Evolutionary conservation across 2,329 filamentous ascomycete genomes (phyloP), one percentile per base, ranked within the genome.

Genomic region (Pseudophaeomoniella oleicola): DNA sequence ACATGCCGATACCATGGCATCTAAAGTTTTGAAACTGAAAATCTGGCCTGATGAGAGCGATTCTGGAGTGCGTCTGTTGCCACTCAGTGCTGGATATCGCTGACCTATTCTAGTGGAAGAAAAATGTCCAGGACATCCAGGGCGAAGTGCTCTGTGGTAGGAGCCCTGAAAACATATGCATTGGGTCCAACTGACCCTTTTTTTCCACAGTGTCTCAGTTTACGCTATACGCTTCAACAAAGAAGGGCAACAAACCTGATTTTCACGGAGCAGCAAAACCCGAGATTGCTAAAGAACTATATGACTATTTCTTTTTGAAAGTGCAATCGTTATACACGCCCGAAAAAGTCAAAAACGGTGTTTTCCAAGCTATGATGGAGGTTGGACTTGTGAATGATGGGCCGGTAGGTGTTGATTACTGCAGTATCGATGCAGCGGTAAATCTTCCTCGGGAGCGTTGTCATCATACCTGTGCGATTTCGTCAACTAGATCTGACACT

Each of bases 301-400:
- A 96, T 54, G 74, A 87, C 38, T 69, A 79, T 52, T 96, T 98
- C 62, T 75, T 87, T 47, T 63, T 72, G 35, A 82, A 81, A 48
- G 75, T 96, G 30, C 71, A 77, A 48, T 67, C 77, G 37, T 68
- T 75, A 2, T 93, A 96, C 55, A 57, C 64, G 4, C 58, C 71
- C 4, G 81, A 85, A 5, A 78, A 70, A 44, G 87, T 98, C 40
- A 86, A 94, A 55, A 80, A 98, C 54, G 90, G 92, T n/a, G 76
- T 88, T 18, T 98, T 98, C 57, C 88, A 94, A 53, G 90, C 90
- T 35, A 94, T 93, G 87, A 98, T 98, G 90, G 81, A 96, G 52
- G 88, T 98, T 40, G 81, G 82, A 34, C 61, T 94, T 18, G 77
- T 94, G 35, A 96, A 96, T 47, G 88, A 96, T 50, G 74, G 75